phyloP scores from a whole-genome alignment of 352 stramenopile species.

The Blastocystis sp. region DNA sequence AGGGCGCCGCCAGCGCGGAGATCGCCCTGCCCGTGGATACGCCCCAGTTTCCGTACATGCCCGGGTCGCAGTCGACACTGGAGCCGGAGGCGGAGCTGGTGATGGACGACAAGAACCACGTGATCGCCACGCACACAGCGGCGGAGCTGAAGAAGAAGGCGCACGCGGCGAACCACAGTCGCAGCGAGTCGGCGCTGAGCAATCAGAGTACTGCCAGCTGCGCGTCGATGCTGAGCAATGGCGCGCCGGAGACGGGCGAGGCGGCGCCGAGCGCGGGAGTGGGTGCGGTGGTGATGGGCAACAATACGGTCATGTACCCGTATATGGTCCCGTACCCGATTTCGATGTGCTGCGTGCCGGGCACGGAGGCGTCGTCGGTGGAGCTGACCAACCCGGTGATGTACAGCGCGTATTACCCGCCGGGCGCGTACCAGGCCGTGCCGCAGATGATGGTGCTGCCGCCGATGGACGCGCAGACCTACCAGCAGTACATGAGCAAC shows the following conservation, averaged over 20 bases:
- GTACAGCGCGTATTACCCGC: neutral
- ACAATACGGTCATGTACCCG: conserved; percentile 11
- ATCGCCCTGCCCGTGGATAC: conserved; percentile 1
- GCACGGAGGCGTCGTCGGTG: neutral
- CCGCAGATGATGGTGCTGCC: conserved; percentile 12
- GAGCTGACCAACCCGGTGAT: neutral
- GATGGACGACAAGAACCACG: conserved; percentile 22
- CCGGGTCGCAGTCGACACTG: neutral
- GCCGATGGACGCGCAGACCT: neutral
- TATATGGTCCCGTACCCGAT: conserved; percentile 25
- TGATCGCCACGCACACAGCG: neutral
- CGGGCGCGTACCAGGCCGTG: neutral
- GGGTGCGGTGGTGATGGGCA: neutral
- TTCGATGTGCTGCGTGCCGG: conserved; percentile 7
- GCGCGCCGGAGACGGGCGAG: neutral
- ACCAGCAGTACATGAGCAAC: neutral
- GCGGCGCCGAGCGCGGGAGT: neutral
- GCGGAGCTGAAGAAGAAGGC: conserved; percentile 13
- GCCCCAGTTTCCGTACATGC: conserved; percentile 47
- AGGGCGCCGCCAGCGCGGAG: neutral
- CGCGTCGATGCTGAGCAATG: neutral
- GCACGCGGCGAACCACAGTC: neutral
- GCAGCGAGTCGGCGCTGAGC: neutral
- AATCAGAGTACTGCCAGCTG: neutral
- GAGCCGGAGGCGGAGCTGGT: conserved; percentile 27